Percentiles rank a stretch among this genome's conserved stretches.
These are phyloP conservation scores for Nadsonia starkeyi-henricii DNA, from an alignment of 1,139 yeast species.

Conservation along the genomic window DNA sequence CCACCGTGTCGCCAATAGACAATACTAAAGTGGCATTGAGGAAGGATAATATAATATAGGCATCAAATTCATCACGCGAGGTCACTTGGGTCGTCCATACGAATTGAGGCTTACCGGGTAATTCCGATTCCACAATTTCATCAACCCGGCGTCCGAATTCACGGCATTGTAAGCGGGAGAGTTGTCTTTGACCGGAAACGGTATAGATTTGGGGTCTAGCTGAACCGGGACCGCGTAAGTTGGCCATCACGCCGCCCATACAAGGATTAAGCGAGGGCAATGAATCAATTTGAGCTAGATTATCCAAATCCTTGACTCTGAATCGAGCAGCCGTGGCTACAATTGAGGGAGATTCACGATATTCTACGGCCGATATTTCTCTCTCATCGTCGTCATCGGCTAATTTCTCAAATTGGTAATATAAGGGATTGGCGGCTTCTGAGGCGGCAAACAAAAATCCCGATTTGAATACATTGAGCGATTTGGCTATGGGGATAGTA, in stretches of 20 bases:
- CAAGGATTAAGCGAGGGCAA: conserved; percentile 46
- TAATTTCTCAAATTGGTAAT: conserved; percentile 66
- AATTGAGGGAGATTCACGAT: too few relatives aligned
- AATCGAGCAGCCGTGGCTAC: conserved; percentile 2
- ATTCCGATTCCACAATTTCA: conserved; percentile 55
- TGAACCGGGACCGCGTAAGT: conserved; percentile 19
- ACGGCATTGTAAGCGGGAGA: conserved; percentile 37
- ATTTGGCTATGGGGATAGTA: conserved; percentile 45
- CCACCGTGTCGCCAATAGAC: conserved; percentile 56
- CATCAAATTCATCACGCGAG: conserved; percentile 37
- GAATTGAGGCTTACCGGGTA: conserved; percentile 48
- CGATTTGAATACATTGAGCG: conserved; percentile 48
- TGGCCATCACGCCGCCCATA: conserved; percentile 33
- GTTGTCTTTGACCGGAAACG: conserved; percentile 27
- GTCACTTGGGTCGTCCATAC: conserved; percentile 47
- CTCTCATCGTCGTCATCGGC: conserved; percentile 40
- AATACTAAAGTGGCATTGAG: conserved; percentile 57
- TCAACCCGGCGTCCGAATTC: conserved; percentile 49
- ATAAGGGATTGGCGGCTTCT: conserved; percentile 44
- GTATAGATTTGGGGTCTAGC: conserved; percentile 26
- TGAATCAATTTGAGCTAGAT: conserved; percentile 45
- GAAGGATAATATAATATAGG: conserved; percentile 55
- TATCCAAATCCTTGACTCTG: conserved; percentile 29
- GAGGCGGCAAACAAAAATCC: conserved; percentile 66
- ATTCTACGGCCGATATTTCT: conserved; percentile 4